Evolutionary conservation across 176 grass and related monocot species (phyloP).

Genomic region (Triticum urartu): DNA sequence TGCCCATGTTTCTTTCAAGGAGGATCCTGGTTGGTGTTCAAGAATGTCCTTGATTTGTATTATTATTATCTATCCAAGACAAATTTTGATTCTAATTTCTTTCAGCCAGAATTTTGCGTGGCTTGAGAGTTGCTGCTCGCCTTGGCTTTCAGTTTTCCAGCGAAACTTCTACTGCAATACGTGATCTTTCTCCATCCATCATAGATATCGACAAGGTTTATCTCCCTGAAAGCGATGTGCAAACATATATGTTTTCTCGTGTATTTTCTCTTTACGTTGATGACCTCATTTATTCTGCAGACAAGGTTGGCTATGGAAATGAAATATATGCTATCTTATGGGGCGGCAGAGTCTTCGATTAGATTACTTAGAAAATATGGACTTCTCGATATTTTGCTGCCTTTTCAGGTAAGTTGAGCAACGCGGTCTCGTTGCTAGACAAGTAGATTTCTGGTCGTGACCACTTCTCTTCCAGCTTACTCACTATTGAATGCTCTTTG

Average conservation of each 20-base stretch:
- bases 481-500: slow-evolving; percentile 35
- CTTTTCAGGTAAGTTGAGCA: slow-evolving; percentile 74
- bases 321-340: slow-evolving; percentile 84
- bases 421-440: neutral
- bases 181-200: slow-evolving; percentile 59
- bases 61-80: slow-evolving; percentile 1
- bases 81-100: slow-evolving; percentile 37
- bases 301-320: slow-evolving; percentile 76
- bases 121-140: slow-evolving; percentile 84
- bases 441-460: neutral
- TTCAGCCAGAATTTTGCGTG: slow-evolving; percentile 93
- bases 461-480: slow-evolving; percentile 19
- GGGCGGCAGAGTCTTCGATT: slow-evolving; percentile 69
- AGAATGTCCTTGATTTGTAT: slow-evolving; percentile 14
- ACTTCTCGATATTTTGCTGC: slow-evolving; percentile 82
- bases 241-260: neutral
- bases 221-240: slow-evolving; percentile 21
- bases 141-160: slow-evolving; percentile 80
- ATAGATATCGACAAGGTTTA: slow-evolving; percentile 51
- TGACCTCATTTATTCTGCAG: slow-evolving; percentile 40
- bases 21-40: slow-evolving; percentile 73
- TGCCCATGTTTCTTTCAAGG: slow-evolving; percentile 72
- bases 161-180: slow-evolving; percentile 67
- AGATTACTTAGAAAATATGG: slow-evolving; percentile 69
- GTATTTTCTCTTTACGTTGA: slow-evolving; percentile 14